Conservation (phyloP, 768 basidiomycete species). For the Collybia mongolica region DNA sequence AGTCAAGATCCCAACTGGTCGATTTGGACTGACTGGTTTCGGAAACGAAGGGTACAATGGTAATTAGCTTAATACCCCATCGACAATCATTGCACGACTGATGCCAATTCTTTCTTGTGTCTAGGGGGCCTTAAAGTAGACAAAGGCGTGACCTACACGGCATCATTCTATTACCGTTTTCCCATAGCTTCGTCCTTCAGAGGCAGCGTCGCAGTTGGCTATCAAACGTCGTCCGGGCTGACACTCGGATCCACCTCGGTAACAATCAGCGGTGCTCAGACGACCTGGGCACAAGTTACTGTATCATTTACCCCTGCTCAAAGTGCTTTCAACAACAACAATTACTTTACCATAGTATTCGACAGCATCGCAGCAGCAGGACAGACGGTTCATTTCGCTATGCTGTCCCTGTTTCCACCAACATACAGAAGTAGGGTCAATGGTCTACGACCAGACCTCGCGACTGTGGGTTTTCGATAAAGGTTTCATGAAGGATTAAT, state of each 20-base stretch:
- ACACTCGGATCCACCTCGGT: constrained; percentile 40
- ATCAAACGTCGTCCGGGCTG: constrained; percentile 43
- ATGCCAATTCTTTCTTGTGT: not conserved
- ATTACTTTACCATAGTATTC: constrained; percentile 52
- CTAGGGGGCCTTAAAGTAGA: constrained; percentile 53
- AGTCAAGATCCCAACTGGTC: constrained; percentile 40
- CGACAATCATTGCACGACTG: not conserved
- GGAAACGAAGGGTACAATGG: constrained; percentile 60
- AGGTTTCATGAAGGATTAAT: constrained; percentile 58
- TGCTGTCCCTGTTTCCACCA: constrained; percentile 68
- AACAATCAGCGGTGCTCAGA: constrained; percentile 39
- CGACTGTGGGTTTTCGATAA: not conserved
- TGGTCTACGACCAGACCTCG: constrained; percentile 46
- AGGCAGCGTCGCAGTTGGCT: constrained; percentile 39
- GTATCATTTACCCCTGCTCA: constrained; percentile 38
- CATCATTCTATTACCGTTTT: constrained; percentile 61
- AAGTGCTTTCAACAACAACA: constrained; percentile 6
- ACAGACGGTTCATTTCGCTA: constrained; percentile 21
- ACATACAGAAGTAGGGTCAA: constrained; percentile 61
- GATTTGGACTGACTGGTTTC: constrained; percentile 45
- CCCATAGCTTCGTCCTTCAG: constrained; percentile 39
- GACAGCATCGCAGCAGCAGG: constrained; percentile 39
- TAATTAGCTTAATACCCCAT: constrained; percentile 17
- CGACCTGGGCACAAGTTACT: constrained; percentile 47
- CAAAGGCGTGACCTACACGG: constrained; percentile 50